phyloP scores from a whole-genome alignment of 805 yeast species.

The Vanderwaltozyma polyspora region DNA sequence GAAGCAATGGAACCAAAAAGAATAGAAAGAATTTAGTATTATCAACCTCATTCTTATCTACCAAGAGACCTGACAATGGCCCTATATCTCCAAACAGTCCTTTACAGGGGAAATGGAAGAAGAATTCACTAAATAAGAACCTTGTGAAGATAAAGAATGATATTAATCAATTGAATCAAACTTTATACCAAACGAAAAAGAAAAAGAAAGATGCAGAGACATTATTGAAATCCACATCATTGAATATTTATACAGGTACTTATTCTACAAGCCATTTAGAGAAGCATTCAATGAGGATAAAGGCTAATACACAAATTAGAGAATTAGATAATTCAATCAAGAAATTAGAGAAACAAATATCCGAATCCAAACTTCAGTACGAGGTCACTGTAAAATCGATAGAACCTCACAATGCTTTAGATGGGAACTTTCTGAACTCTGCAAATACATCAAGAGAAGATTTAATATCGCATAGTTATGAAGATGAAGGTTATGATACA shows the following conservation, averaged over 20 bases:
- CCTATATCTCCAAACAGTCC: slow-evolving; percentile 24
- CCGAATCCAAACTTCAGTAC: slow-evolving; percentile 15
- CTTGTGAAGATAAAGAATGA: slow-evolving; percentile 13
- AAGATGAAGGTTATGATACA: not conserved
- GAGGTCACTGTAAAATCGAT: slow-evolving; percentile 8
- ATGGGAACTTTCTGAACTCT: not conserved
- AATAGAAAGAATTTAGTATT: slow-evolving; percentile 20
- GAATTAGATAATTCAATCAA: slow-evolving; percentile 23
- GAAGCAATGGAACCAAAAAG: slow-evolving; percentile 6
- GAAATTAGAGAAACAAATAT: slow-evolving; percentile 18
- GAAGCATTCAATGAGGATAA: slow-evolving; percentile 25
- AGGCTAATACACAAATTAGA: slow-evolving; percentile 24
- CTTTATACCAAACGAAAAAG: slow-evolving; percentile 11
- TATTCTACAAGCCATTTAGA: slow-evolving; percentile 29
- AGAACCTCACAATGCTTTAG: slow-evolving; percentile 2
- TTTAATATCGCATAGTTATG: not conserved
- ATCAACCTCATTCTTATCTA: slow-evolving; percentile 26
- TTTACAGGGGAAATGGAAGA: slow-evolving; percentile 13
- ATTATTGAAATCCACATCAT: slow-evolving; percentile 17
- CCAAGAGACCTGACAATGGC: slow-evolving; percentile 17
- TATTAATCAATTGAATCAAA: slow-evolving; percentile 16
- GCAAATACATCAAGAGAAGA: slow-evolving; percentile 1
- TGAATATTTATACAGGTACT: slow-evolving; percentile 25
- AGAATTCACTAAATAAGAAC: slow-evolving; percentile 16
- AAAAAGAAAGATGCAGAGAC: slow-evolving; percentile 19